Evolutionary conservation across 345 rosid genomes (phyloP).

Genomic region (Eucalyptus regnans): DNA sequence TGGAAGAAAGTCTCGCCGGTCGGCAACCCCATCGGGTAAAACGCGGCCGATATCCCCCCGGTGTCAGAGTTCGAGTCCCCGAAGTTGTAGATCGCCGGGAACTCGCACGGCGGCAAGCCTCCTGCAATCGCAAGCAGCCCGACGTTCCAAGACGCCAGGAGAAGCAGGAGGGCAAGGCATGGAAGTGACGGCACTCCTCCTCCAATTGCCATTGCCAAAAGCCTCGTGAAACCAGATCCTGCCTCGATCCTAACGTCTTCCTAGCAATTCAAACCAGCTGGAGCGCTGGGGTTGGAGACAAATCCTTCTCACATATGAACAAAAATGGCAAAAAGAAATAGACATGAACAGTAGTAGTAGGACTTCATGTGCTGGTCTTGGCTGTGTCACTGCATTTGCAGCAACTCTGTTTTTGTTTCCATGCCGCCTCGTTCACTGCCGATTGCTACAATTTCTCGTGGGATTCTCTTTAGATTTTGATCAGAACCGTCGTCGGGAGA

Average conservation of each 20-base stretch:
- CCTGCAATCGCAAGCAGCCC: not conserved
- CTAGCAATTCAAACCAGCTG: not conserved
- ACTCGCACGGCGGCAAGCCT: constrained; percentile 14
- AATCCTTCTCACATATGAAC: not conserved
- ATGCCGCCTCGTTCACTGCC: not conserved
- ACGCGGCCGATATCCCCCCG: constrained; percentile 76
- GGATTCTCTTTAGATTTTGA: not conserved
- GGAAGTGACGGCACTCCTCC: not conserved
- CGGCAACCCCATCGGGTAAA: constrained; percentile 46
- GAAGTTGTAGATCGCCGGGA: constrained; percentile 78
- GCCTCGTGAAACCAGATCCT: not conserved
- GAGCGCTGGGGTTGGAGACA: not conserved
- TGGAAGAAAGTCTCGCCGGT: constrained; percentile 55
- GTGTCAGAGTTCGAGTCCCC: constrained; percentile 90
- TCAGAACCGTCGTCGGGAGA: not conserved
- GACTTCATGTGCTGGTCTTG: not conserved
- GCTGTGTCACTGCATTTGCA: not conserved
- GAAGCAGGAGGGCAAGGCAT: not conserved
- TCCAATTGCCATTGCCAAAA: not conserved
- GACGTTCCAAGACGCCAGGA: not conserved
- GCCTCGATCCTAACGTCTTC: not conserved
- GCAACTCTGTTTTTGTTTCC: not conserved
- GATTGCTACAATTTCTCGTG: not conserved
- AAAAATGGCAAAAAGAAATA: not conserved
- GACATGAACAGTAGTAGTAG: not conserved